Percentiles rank a stretch among this genome's conserved stretches.
Evolutionary conservation across 176 grass and related monocot genomes (phyloP).

Genomic region (Zoysia japonica): DNA sequence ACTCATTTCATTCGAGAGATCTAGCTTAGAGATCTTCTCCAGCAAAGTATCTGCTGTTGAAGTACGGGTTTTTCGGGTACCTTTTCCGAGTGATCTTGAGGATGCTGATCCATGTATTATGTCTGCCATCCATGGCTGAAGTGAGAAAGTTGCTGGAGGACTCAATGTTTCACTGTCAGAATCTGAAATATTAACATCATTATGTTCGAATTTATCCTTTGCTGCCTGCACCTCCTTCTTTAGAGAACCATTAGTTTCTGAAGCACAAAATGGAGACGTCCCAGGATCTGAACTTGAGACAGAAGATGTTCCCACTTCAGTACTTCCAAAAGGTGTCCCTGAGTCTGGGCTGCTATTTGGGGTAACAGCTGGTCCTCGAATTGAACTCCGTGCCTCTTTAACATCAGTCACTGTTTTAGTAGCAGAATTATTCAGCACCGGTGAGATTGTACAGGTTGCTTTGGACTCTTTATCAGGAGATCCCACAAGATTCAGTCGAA

Average conservation of each 20-base stretch:
- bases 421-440: slow-evolving; percentile 37
- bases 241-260: slow-evolving; percentile 61
- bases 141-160: slow-evolving; percentile 59
- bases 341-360: slow-evolving; percentile 87
- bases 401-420: slow-evolving; percentile 45
- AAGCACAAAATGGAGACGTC: slow-evolving; percentile 75
- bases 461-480: slow-evolving; percentile 76
- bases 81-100: slow-evolving; percentile 49
- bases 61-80: slow-evolving; percentile 46
- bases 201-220: slow-evolving; percentile 56
- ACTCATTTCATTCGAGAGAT: slow-evolving; percentile 71
- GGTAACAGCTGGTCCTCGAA: slow-evolving; percentile 83
- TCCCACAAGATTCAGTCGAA: slow-evolving; percentile 90
- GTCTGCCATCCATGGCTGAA: slow-evolving; percentile 83
- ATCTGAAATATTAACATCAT: slow-evolving; percentile 70
- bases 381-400: slow-evolving; percentile 59
- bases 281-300: slow-evolving; percentile 96
- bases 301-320: slow-evolving; percentile 88
- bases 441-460: slow-evolving; percentile 32
- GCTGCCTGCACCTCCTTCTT: slow-evolving; percentile 59
- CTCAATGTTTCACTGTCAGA: slow-evolving; percentile 76
- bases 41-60: slow-evolving; percentile 67
- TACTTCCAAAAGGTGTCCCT: slow-evolving; percentile 77
- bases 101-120: slow-evolving; percentile 57
- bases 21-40: slow-evolving; percentile 70